phyloP scores from a whole-genome alignment of 495 filamentous ascomycete genomes.

The Letharia lupina region DNA sequence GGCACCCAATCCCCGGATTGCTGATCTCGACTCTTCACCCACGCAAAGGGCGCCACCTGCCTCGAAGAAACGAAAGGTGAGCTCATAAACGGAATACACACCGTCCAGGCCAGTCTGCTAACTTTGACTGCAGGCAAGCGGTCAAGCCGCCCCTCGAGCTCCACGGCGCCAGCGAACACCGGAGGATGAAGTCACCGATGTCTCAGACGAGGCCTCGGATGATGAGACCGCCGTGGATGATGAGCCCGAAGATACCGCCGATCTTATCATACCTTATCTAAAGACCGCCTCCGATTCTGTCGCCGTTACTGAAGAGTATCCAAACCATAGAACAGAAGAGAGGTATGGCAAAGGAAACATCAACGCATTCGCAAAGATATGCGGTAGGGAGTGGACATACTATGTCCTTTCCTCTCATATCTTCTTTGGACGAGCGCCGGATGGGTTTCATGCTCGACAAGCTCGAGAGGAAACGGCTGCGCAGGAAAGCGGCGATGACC shows the following conservation, averaged over 20 bases:
- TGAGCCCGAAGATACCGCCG: constrained; percentile 53
- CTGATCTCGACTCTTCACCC: constrained; percentile 23
- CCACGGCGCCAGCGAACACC: constrained; percentile 13
- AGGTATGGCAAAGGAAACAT: constrained; percentile 61
- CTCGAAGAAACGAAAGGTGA: constrained; percentile 24
- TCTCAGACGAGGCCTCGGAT: constrained; percentile 17
- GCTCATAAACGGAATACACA: not conserved
- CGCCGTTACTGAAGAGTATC: constrained; percentile 63
- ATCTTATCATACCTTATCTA: constrained; percentile 64
- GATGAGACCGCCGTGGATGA: constrained; percentile 34
- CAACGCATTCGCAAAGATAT: constrained; percentile 87
- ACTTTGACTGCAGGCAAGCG: constrained; percentile 14
- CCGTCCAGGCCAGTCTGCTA: not conserved
- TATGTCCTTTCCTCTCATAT: constrained; percentile 74
- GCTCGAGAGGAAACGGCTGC: constrained; percentile 39
- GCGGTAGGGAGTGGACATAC: constrained; percentile 88
- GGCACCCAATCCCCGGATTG: constrained; percentile 22
- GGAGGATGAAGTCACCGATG: constrained; percentile 12
- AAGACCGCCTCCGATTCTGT: constrained; percentile 49
- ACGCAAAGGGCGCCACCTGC: constrained; percentile 16
- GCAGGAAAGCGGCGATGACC: constrained; percentile 35
- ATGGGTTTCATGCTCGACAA: constrained; percentile 38
- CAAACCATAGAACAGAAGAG: constrained; percentile 51
- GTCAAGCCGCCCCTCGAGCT: constrained; percentile 11
- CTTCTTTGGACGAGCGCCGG: constrained; percentile 76